Conservation (phyloP, 345 rosid species). For the Syzygium aromaticum region DNA sequence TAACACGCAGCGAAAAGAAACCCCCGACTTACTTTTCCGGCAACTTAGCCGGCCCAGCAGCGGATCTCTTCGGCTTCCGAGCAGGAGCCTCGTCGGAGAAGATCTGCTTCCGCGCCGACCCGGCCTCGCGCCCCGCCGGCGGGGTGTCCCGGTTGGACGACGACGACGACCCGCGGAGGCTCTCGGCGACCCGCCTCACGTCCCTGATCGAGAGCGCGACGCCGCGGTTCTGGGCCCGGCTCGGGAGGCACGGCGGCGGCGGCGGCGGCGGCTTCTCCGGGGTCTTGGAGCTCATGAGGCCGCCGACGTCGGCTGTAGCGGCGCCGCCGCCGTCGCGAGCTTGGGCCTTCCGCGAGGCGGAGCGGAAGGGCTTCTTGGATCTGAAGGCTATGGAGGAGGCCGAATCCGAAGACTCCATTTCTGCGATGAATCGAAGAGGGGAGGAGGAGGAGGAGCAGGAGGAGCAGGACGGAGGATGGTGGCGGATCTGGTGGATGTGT, state of each 20-base stretch:
- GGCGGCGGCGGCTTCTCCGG: slow-evolving; percentile 26
- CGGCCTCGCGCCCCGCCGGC: slow-evolving; percentile 6
- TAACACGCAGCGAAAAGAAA: neutral
- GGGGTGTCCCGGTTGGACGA: neutral
- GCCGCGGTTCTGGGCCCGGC: slow-evolving; percentile 42
- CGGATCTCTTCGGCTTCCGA: neutral
- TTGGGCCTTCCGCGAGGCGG: neutral
- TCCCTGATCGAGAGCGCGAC: slow-evolving; percentile 51
- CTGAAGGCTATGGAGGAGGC: slow-evolving; percentile 26
- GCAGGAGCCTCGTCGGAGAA: slow-evolving; percentile 13
- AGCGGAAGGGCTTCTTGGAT: slow-evolving; percentile 28
- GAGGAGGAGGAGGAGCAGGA: neutral
- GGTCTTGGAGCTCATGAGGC: slow-evolving; percentile 26
- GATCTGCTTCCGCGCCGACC: slow-evolving; percentile 35
- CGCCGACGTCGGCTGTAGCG: slow-evolving; percentile 1
- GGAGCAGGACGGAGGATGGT: neutral
- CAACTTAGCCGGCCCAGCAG: slow-evolving; percentile 10
- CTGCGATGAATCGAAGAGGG: neutral
- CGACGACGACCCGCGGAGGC: slow-evolving; percentile 11
- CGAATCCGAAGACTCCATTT: slow-evolving; percentile 21
- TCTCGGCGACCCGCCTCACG: slow-evolving; percentile 46
- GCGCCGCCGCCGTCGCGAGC: neutral
- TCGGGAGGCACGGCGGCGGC: slow-evolving; percentile 8
- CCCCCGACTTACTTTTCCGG: slow-evolving; percentile 36
- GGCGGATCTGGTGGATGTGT: neutral